Conservation (phyloP, 139 green algal genomes). For the Haematococcus lacustris region DNA sequence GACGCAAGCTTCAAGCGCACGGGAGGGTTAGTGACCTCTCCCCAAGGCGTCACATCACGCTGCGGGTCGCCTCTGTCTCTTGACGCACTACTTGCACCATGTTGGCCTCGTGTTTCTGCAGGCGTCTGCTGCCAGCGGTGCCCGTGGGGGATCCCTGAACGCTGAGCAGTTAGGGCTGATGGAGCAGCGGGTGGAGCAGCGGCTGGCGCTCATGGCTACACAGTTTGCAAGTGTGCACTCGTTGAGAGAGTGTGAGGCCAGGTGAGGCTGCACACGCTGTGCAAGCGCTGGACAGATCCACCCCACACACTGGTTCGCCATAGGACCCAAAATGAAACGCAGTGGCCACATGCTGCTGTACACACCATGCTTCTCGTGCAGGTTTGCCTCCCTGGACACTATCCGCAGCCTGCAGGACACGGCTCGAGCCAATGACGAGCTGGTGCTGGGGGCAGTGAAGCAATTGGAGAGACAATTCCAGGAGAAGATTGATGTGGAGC, state of each 20-base stretch:
- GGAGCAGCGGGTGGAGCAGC: neutral
- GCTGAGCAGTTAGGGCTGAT: neutral
- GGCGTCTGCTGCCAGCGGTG: neutral
- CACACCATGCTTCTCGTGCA: neutral
- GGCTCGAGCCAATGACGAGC: slow-evolving; percentile 12
- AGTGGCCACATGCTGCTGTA: neutral
- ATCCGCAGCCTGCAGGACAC: neutral
- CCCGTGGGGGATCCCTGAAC: neutral
- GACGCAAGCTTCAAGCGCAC: too few relatives aligned
- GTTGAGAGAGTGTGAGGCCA: slow-evolving; percentile 1
- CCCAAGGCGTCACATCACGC: too few relatives aligned
- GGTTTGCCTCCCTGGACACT: slow-evolving; percentile 5
- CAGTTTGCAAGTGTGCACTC: neutral
- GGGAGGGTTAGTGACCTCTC: too few relatives aligned
- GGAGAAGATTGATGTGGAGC: neutral
- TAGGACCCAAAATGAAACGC: neutral
- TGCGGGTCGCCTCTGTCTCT: too few relatives aligned
- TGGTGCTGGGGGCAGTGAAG: slow-evolving; percentile 11
- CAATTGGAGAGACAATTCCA: slow-evolving; percentile 12
- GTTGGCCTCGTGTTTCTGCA: too few relatives aligned
- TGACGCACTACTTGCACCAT: too few relatives aligned
- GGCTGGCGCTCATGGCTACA: neutral
- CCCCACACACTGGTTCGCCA: neutral
- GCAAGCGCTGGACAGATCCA: neutral
- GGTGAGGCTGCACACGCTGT: neutral